Evolutionary conservation across 176 grass and related monocot genomes (phyloP), one percentile per base, ranked within the genome.

Genomic region (Eragrostis nindensis): DNA sequence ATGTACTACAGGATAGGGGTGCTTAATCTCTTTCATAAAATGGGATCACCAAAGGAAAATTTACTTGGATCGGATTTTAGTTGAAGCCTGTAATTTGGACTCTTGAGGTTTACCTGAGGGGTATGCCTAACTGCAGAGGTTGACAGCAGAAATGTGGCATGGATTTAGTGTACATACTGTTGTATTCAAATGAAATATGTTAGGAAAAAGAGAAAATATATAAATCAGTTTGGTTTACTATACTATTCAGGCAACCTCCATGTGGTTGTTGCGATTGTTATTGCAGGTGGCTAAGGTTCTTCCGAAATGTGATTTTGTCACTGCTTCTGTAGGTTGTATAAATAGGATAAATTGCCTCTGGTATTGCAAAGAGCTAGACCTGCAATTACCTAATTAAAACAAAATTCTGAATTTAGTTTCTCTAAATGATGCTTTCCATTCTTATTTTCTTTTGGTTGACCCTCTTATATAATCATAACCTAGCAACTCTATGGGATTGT

Each of bases 171-270:
- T 61, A 16, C 54, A 69, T 69, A 5, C 10, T 56, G 30, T 10
- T 40, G 57, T 70, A 68, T 61, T 62, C 17, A 75, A 67, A n/a
- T 80, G 48, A 59, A 60, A 69, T 24, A 8, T 59, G 12, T 11
- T 26, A 70, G 22, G 18, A 22, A 70, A 67, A 8, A 0, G 5
- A 44, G 45, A 24, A 68, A 11, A 18, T 16, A 3, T 4, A 13
- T n/a, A n/a, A n/a, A n/a, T 43, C 43, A 21, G 75, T 54, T 24
- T 39, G 8, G 18, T 38, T 70, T 12, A 59, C 55, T 25, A 59
- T 59, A 21, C 3, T 54, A 29, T 49, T 49, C 54, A 41, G 43
- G 54, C 56, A 54, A 44, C 32, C 61, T 19, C 7, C 36, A n/a
- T n/a, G n/a, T 1, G 25, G 32, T 7, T 76, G 27, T 22, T 79